A percentile compares a stretch with the other conserved stretches of the same genome.
These are phyloP conservation scores for Copromyces sp. DNA, from an alignment of 495 filamentous ascomycete species.

Conservation along the genomic window DNA sequence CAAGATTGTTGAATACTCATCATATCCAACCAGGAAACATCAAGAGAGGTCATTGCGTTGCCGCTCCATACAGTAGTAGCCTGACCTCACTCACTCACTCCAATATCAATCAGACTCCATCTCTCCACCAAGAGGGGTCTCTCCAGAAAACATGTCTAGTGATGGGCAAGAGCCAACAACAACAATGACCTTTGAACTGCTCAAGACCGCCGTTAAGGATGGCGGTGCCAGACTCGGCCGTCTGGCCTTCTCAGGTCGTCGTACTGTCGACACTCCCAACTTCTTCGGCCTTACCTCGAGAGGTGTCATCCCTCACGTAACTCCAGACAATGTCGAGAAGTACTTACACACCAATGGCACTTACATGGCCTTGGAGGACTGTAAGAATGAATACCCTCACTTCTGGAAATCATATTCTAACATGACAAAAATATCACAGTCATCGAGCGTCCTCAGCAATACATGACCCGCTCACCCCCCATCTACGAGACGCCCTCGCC, in stretches of 20 bases:
- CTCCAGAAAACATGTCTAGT: conserved; percentile 8
- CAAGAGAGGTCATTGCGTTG: background rate
- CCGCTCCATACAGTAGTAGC: background rate
- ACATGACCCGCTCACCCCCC: conserved; percentile 29
- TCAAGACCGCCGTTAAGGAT: conserved; percentile 24
- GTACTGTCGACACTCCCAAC: conserved; percentile 64
- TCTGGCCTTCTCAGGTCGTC: conserved; percentile 49
- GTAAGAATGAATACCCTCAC: conserved; percentile 42
- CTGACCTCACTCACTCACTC: background rate
- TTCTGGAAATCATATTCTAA: conserved; percentile 9
- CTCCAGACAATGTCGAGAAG: conserved; percentile 68
- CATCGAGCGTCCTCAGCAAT: conserved; percentile 55
- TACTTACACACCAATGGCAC: conserved; percentile 55
- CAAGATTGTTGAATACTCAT: background rate
- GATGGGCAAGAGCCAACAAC: conserved; percentile 7
- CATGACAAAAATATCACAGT: conserved; percentile 41
- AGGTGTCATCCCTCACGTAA: conserved; percentile 74
- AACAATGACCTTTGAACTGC: conserved; percentile 32
- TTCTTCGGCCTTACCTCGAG: conserved; percentile 71
- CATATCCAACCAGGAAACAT: background rate
- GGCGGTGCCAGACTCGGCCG: conserved; percentile 47
- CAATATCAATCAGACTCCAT: background rate
- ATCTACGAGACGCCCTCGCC: conserved; percentile 28
- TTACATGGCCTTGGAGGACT: conserved; percentile 86
- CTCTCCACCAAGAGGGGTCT: background rate